Evolutionary conservation across 345 rosid genomes (phyloP), one percentile per base, ranked within the genome.

Genomic region (Bruguiera parviflora): DNA sequence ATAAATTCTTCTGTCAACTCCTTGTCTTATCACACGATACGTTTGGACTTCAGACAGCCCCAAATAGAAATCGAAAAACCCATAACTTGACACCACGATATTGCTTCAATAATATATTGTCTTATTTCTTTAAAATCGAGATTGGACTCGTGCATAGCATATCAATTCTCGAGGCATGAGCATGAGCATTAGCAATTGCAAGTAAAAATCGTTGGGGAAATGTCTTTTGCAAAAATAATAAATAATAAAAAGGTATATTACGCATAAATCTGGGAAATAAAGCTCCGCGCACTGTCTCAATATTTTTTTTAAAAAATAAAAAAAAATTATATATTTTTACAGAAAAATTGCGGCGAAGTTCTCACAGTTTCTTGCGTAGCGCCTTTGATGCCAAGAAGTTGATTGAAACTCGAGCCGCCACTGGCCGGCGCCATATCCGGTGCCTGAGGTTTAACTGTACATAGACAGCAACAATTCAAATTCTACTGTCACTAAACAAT

Each of bases 351-450:
- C 31, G 19, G 28, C 11, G 13, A 53, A 6, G 61, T 16, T 67
- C 81, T 85, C 63, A 94, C 98, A 56, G 92, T 84, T 72, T 91
- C 98, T 83, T 86, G 90, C 58, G 95, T 70, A 8, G 98, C 98
- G 77, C 98, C 98, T 84, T 87, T 94, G 78, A 94, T 94, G 47
- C 98, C 97, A 32, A 94, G 96, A 80, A 94, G 92, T 79, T 94
- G 98, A 74, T 94, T 91, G 79, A 94, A 74, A 79, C 87, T 87
- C 8, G 98, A 94, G 66, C 98, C 98, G 60, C 65, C 77, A 31
- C 66, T 71, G 4, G 84, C 87, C 1, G 92, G 92, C 28, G 96
- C 87, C 70, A 89, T 93, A 62, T 87, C 87, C 18, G 97, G 92
- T 19, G 82, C 80, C 83, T 74, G 82, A 31, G 95, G 78, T 80